A percentile compares a stretch with the other conserved stretches of the same genome.
Evolutionary conservation across 345 rosid species (phyloP).

Genomic region (Populus euphratica): DNA sequence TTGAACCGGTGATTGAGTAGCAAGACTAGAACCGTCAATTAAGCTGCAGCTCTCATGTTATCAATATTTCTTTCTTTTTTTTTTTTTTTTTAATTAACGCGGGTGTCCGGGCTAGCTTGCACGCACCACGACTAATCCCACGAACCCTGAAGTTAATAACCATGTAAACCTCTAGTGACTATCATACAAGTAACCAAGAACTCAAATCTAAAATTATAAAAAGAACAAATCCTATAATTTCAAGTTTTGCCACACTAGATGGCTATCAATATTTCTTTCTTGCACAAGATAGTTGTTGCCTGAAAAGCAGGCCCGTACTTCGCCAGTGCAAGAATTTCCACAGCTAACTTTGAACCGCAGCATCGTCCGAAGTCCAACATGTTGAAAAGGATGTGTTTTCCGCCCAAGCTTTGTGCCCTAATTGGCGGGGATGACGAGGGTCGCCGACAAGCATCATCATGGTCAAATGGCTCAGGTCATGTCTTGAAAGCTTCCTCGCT

Average conservation of each 20-base stretch:
- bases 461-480: background rate
- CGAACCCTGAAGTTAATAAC: too few species aligned
- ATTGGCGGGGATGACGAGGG: slow-evolving; percentile 16
- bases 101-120: too few species aligned
- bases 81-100: too few species aligned
- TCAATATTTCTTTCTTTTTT: background rate
- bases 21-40: too few species aligned
- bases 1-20: too few species aligned
- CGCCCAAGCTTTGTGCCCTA: slow-evolving; percentile 1
- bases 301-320: background rate
- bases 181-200: too few species aligned
- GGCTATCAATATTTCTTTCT: background rate
- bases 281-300: background rate
- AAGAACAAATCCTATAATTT: too few species aligned
- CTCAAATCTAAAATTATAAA: too few species aligned
- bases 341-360: background rate
- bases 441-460: slow-evolving; percentile 5
- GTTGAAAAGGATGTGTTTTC: slow-evolving; percentile 8
- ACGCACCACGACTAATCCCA: too few species aligned
- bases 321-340: background rate
- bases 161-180: too few species aligned
- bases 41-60: too few species aligned
- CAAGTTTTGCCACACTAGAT: too few species aligned
- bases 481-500: background rate
- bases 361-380: background rate